Conservation (phyloP, 345 rosid genomes). For the Zanthoxylum bungeanum region DNA sequence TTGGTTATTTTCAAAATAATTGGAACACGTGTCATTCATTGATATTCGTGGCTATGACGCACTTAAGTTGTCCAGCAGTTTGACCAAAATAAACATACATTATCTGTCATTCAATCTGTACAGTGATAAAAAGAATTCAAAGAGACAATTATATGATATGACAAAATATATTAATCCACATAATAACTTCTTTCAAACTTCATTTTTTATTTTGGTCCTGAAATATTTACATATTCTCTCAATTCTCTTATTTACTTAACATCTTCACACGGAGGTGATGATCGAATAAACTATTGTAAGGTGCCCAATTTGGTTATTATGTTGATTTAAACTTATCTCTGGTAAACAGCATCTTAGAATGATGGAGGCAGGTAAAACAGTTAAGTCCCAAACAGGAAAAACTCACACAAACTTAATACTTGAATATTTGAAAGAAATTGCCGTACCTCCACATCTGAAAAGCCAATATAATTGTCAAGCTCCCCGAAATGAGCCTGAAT, state of each 20-base stretch:
- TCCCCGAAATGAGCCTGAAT: slow-evolving; percentile 92
- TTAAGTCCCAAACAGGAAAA: not conserved
- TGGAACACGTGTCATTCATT: too few relatives aligned
- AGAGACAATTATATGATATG: not conserved
- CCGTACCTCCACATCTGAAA: slow-evolving; percentile 80
- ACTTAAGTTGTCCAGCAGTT: not conserved
- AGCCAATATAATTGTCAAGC: slow-evolving; percentile 77
- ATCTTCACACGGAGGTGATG: not conserved
- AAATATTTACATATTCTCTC: not conserved
- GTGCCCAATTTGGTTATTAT: not conserved
- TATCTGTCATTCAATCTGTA: not conserved
- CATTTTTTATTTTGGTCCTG: not conserved
- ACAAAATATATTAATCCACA: not conserved
- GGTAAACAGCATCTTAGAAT: not conserved
- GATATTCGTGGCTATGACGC: not conserved
- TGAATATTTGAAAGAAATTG: not conserved
- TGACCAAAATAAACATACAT: not conserved
- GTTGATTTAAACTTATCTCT: not conserved
- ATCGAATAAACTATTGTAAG: not conserved
- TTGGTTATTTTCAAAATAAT: too few relatives aligned
- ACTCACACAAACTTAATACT: not conserved
- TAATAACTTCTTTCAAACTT: not conserved
- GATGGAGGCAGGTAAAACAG: not conserved
- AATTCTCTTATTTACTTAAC: not conserved
- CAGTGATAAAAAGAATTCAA: not conserved